Conservation (phyloP, 441 rosid genomes). For the Gossypium trilobum region DNA sequence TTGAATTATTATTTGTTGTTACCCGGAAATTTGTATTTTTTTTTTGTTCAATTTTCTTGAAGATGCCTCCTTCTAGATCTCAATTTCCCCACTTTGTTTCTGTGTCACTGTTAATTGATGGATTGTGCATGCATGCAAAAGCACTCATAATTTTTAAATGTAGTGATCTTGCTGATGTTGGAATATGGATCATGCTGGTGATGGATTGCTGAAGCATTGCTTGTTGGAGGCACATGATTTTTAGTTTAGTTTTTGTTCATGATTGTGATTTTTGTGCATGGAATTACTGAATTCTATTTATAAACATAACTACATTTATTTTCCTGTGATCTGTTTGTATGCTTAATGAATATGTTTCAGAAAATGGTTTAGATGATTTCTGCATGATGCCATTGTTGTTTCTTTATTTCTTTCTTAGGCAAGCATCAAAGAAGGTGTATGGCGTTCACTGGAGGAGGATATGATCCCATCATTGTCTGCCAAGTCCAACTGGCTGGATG, state of each 20-base stretch:
- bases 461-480: slow-evolving; percentile 67
- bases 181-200: not conserved
- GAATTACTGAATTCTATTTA: not conserved
- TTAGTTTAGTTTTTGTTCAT: not conserved
- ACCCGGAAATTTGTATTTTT: not conserved
- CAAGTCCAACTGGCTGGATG: slow-evolving; percentile 91
- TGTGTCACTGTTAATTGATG: not conserved
- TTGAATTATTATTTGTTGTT: slow-evolving; percentile 18
- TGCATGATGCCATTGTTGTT: slow-evolving; percentile 4
- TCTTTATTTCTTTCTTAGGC: slow-evolving; percentile 31
- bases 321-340: not conserved
- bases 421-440: slow-evolving; percentile 61
- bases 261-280: slow-evolving; percentile 6
- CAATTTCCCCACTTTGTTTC: not conserved
- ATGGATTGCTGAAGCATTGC: not conserved
- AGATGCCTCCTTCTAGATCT: not conserved
- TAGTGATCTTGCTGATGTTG: not conserved
- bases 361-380: slow-evolving; percentile 13
- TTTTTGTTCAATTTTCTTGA: not conserved
- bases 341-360: slow-evolving; percentile 11
- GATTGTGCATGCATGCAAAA: not conserved
- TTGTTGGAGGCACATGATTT: not conserved
- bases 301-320: not conserved
- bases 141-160: not conserved
- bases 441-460: slow-evolving; percentile 88